Evolutionary conservation across 164 flowering plant species (phyloP).

Genomic region (Kingdonia uniflora): DNA sequence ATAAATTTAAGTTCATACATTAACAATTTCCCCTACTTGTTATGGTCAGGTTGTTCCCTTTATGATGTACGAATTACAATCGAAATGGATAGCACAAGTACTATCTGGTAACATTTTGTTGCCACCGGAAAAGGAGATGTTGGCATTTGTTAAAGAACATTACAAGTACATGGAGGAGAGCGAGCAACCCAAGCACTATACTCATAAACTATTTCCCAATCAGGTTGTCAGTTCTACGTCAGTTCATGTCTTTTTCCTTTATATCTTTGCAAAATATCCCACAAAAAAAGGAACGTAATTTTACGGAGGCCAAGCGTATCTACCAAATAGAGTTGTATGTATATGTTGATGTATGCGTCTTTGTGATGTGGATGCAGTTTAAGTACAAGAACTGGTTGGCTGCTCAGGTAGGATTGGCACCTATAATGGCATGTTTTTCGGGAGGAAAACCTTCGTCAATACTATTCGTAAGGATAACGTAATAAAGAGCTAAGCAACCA

Average conservation of each 20-base stretch:
- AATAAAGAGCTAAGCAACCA: too few relatives aligned
- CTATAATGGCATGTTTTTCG: too few relatives aligned
- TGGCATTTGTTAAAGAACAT: slow-evolving; percentile 12
- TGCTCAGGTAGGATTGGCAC: slow-evolving; percentile 7
- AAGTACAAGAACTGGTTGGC: slow-evolving; percentile 14
- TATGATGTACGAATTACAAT: slow-evolving; percentile 15
- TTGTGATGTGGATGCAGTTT: slow-evolving; percentile 5
- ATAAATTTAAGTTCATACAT: too few relatives aligned
- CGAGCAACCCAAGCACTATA: slow-evolving; percentile 17
- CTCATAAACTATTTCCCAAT: slow-evolving; percentile 14
- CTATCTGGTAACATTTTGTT: slow-evolving; percentile 21
- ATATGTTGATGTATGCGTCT: too few relatives aligned
- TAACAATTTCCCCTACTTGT: background rate
- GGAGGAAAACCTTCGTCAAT: too few relatives aligned
- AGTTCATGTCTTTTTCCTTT: background rate
- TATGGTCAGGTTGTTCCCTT: slow-evolving; percentile 9
- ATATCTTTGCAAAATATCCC: too few relatives aligned
- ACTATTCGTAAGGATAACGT: too few relatives aligned
- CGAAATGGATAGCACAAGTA: slow-evolving; percentile 31
- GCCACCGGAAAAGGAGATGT: slow-evolving; percentile 23
- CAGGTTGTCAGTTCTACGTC: slow-evolving; percentile 1
- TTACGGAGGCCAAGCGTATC: too few relatives aligned
- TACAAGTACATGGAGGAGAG: slow-evolving; percentile 14
- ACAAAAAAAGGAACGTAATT: too few relatives aligned
- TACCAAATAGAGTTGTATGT: too few relatives aligned